These are phyloP conservation scores for Climacium dendroides DNA, from an alignment of 225 moss, liverwort and hornwort genomes.

Conservation along the genomic window DNA sequence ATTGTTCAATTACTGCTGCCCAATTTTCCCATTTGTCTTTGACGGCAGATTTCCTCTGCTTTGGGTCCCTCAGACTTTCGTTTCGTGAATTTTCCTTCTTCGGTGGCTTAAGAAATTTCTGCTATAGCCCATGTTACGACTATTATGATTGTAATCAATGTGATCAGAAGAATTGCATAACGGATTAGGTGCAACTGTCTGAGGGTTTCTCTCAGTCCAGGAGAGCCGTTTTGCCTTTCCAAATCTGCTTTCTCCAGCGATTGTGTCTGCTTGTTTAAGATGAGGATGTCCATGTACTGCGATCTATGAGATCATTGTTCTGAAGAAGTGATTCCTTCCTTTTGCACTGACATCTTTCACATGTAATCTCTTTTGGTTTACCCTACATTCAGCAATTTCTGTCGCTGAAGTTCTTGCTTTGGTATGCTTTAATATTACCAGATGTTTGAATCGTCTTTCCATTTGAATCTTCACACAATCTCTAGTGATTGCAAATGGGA, in stretches of 20 bases:
- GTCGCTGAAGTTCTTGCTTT: background rate
- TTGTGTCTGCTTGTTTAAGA: background rate
- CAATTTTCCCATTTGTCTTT: background rate
- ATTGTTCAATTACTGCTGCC: background rate
- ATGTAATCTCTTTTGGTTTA: background rate
- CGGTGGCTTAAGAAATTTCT: background rate
- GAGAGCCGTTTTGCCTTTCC: background rate
- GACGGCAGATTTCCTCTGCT: background rate
- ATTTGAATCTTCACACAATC: background rate
- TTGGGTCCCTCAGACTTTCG: background rate
- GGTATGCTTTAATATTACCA: background rate
- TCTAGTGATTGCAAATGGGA: background rate
- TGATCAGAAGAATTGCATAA: background rate
- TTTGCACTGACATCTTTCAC: background rate
- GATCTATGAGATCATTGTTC: background rate
- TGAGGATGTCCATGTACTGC: background rate
- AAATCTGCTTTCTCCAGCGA: background rate
- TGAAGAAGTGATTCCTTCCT: background rate
- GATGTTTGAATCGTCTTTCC: background rate
- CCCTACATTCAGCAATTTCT: background rate
- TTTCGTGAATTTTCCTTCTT: background rate
- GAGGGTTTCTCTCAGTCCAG: background rate
- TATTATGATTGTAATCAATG: background rate
- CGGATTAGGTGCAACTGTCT: constrained; percentile 1
- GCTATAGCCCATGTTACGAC: background rate